phyloP scores from a whole-genome alignment of 768 basidiomycete species.

The Collybiopsis confluens region DNA sequence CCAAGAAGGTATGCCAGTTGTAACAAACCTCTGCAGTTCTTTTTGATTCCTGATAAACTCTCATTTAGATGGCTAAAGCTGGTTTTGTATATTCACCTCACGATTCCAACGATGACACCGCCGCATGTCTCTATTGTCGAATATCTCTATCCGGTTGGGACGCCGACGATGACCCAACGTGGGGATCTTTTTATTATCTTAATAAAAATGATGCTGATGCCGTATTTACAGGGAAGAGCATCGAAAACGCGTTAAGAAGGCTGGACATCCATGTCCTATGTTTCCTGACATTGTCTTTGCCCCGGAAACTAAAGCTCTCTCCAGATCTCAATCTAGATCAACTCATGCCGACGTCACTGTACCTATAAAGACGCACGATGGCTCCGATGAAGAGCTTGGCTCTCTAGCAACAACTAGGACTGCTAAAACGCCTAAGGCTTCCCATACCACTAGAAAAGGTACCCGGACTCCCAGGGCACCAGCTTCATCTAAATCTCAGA shows the following conservation, averaged over 20 bases:
- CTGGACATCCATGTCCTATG: conserved; percentile 37
- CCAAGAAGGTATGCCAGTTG: conserved; percentile 57
- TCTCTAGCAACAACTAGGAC: conserved; percentile 1
- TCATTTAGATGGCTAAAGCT: conserved; percentile 75
- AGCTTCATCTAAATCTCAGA: neutral
- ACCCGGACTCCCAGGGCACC: conserved; percentile 13
- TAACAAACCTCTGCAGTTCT: neutral
- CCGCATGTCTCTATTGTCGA: conserved; percentile 82
- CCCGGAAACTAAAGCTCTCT: conserved; percentile 17
- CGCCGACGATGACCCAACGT: conserved; percentile 83
- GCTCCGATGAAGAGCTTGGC: conserved; percentile 26
- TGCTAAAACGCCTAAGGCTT: conserved; percentile 21
- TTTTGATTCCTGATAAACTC: conserved; percentile 6
- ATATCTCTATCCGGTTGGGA: conserved; percentile 85
- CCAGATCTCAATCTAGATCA: conserved; percentile 21
- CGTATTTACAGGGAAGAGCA: conserved; percentile 61
- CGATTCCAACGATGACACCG: conserved; percentile 67
- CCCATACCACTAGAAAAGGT: conserved; percentile 22
- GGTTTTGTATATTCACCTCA: conserved; percentile 83
- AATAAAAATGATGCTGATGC: conserved; percentile 3
- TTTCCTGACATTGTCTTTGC: conserved; percentile 23
- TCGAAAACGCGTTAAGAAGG: conserved; percentile 55
- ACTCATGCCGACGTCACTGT: conserved; percentile 29
- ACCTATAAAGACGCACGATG: conserved; percentile 38
- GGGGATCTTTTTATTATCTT: conserved; percentile 22